Conservation (phyloP, 352 stramenopile species). For the Globisporangium middletonii region DNA sequence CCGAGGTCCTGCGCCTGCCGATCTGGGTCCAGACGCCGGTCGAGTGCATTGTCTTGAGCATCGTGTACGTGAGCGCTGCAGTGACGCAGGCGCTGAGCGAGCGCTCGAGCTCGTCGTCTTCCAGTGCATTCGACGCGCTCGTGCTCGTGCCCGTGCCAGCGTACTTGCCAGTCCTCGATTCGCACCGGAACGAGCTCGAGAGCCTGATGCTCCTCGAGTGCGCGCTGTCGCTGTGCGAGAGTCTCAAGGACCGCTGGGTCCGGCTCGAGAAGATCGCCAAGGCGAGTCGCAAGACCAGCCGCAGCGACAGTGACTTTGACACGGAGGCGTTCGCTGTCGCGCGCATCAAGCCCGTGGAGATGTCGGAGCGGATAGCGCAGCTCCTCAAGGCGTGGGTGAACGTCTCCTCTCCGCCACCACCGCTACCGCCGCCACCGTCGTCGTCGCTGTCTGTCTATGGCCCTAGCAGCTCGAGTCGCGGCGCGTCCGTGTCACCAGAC, state of each 20-base stretch:
- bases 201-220: slow-evolving; percentile 48
- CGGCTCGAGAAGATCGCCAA: slow-evolving; percentile 51
- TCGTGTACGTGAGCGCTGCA: slow-evolving; percentile 63
- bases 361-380: slow-evolving; percentile 41
- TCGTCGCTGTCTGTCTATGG: neutral
- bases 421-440: neutral
- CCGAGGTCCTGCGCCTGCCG: slow-evolving; percentile 40
- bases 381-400: slow-evolving; percentile 59
- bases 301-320: slow-evolving; percentile 33
- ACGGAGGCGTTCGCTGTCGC: slow-evolving; percentile 53
- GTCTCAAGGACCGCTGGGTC: slow-evolving; percentile 58
- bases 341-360: slow-evolving; percentile 43
- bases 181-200: slow-evolving; percentile 36
- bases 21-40: slow-evolving; percentile 61
- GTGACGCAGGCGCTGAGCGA: slow-evolving; percentile 32
- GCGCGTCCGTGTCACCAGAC: slow-evolving; percentile 7
- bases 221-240: slow-evolving; percentile 41
- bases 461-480: neutral
- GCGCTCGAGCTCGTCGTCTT: neutral
- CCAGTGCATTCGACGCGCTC: neutral
- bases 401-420: slow-evolving; percentile 8
- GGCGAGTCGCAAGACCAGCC: slow-evolving; percentile 17
- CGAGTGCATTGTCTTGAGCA: slow-evolving; percentile 62
- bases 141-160: slow-evolving; percentile 19
- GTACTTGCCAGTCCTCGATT: slow-evolving; percentile 43